phyloP scores from a whole-genome alignment of 768 basidiomycete species.

The Suillus decipiens region DNA sequence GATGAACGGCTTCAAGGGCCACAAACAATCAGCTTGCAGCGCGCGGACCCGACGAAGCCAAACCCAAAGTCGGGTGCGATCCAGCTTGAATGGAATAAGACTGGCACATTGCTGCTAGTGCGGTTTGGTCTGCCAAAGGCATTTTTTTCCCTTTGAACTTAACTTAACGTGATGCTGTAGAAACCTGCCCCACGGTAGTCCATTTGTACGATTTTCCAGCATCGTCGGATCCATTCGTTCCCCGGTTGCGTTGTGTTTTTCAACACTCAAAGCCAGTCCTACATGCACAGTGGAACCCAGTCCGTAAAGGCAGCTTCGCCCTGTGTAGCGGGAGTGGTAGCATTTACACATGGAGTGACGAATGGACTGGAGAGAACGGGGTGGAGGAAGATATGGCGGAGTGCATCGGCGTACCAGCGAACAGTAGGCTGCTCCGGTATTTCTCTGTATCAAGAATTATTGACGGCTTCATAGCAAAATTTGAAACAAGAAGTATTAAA shows the following conservation, averaged over 20 bases:
- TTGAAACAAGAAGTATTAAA: slow-evolving; percentile 64
- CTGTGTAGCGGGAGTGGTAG: slow-evolving; percentile 68
- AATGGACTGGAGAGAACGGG: slow-evolving; percentile 64
- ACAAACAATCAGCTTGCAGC: slow-evolving; percentile 49
- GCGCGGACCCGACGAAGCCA: slow-evolving; percentile 60
- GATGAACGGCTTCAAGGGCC: slow-evolving; percentile 67
- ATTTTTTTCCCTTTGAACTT: not conserved
- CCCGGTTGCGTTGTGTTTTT: slow-evolving; percentile 66
- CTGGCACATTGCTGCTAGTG: slow-evolving; percentile 70
- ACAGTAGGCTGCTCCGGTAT: slow-evolving; percentile 45
- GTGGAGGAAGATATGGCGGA: slow-evolving; percentile 81
- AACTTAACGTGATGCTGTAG: slow-evolving; percentile 36
- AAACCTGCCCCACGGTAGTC: slow-evolving; percentile 60
- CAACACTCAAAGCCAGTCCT: slow-evolving; percentile 64
- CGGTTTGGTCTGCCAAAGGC: slow-evolving; percentile 57
- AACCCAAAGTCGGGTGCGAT: slow-evolving; percentile 66
- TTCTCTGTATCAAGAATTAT: slow-evolving; percentile 7
- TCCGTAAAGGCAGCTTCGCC: slow-evolving; percentile 69
- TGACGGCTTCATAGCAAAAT: slow-evolving; percentile 51
- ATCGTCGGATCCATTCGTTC: slow-evolving; percentile 55
- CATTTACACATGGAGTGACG: slow-evolving; percentile 81
- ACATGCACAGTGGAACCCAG: slow-evolving; percentile 80
- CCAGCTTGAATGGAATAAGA: slow-evolving; percentile 82
- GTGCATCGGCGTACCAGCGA: slow-evolving; percentile 86
- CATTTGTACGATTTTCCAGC: slow-evolving; percentile 76